Evolutionary conservation across 192 early-diverging fungal genomes (phyloP).

Genomic region (Coemansia sp.): DNA sequence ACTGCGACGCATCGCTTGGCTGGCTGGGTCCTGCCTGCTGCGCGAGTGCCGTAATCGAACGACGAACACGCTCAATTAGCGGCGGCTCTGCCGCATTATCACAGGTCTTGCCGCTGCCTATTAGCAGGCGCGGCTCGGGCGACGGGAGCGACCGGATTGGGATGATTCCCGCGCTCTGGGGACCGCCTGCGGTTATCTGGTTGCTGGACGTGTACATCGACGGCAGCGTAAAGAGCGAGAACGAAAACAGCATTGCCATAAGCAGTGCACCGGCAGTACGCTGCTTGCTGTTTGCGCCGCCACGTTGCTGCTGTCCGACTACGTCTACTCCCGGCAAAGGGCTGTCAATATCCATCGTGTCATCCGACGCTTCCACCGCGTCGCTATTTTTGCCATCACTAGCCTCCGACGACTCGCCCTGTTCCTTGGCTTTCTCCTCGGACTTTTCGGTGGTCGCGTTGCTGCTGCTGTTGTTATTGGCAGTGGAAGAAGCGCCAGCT

Average conservation of each 20-base stretch:
- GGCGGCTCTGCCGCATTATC: conserved; percentile 14
- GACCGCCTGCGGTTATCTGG: conserved; percentile 32
- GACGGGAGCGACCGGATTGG: conserved; percentile 21
- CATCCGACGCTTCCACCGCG: conserved; percentile 8
- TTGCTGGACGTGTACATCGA: conserved; percentile 42
- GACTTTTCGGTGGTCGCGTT: not conserved
- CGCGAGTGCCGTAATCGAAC: conserved; percentile 32
- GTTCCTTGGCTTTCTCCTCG: not conserved
- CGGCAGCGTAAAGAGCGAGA: conserved; percentile 77
- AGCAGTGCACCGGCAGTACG: conserved; percentile 33
- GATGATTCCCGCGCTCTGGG: conserved; percentile 27
- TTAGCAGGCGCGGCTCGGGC: conserved; percentile 28
- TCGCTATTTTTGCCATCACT: not conserved
- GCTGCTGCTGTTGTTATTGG: not conserved
- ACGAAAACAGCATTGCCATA: conserved; percentile 81
- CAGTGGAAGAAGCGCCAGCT: not conserved
- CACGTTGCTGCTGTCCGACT: not conserved
- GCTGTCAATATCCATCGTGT: conserved; percentile 56
- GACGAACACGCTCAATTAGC: conserved; percentile 43
- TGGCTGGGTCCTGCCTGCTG: conserved; percentile 22
- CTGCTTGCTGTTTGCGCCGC: conserved; percentile 12
- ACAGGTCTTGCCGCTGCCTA: conserved; percentile 9
- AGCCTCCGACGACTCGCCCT: not conserved
- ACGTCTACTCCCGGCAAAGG: not conserved
- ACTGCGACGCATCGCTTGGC: not conserved